These are phyloP conservation scores for Mucor circinelloides DNA, from an alignment of 371 early-diverging fungal genomes.

Conservation along the genomic window DNA sequence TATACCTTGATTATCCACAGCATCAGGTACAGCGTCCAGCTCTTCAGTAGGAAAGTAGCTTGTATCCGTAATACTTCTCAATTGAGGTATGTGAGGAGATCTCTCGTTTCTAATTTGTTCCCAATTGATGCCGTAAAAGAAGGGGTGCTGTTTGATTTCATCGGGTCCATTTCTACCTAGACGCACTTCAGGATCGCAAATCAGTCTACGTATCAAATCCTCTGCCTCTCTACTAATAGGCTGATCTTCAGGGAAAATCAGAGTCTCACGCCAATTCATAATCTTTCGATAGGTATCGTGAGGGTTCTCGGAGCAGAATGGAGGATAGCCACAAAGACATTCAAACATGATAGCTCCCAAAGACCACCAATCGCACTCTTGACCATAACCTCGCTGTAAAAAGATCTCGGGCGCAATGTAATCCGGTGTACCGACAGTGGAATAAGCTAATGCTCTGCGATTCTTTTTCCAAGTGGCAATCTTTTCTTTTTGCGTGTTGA, in stretches of 20 bases:
- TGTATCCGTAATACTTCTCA: constrained; percentile 95
- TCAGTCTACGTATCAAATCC: constrained; percentile 87
- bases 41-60: constrained; percentile 97
- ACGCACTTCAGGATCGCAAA: constrained; percentile 85
- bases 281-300: constrained; percentile 98
- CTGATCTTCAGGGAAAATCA: constrained; percentile 93
- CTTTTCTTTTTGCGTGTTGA: constrained; percentile 78
- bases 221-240: constrained; percentile 89
- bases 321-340: constrained; percentile 95
- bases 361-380: constrained; percentile 99
- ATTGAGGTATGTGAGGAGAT: constrained; percentile 94
- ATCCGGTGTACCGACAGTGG: constrained; percentile 97
- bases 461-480: constrained; percentile 98
- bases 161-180: constrained; percentile 79
- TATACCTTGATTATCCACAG: constrained; percentile 38
- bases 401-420: constrained; percentile 98
- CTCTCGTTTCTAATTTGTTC: constrained; percentile 77
- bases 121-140: constrained; percentile 97
- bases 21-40: constrained; percentile 72
- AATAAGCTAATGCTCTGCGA: constrained; percentile 86
- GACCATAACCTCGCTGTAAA: constrained; percentile 91
- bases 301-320: constrained; percentile 94
- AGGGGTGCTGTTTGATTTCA: constrained; percentile 93
- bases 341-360: constrained; percentile 98
- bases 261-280: constrained; percentile 90